Conservation (phyloP, 2,329 filamentous ascomycete genomes). For the Tolypocladium tropicale region DNA sequence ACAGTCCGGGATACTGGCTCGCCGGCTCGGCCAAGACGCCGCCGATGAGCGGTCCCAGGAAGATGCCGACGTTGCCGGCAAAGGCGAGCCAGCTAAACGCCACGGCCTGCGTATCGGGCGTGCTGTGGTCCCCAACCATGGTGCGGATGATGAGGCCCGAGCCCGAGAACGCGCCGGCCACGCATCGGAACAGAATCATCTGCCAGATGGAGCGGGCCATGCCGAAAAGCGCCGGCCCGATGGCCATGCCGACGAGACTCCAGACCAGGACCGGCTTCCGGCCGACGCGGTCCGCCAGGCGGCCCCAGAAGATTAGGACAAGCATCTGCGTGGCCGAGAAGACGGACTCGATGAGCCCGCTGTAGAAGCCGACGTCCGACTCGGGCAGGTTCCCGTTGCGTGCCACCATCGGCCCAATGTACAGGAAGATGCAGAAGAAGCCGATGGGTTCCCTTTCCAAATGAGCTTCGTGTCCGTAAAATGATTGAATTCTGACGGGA, state of each 20-base stretch:
- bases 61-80: slow-evolving; percentile 62
- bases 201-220: slow-evolving; percentile 56
- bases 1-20: slow-evolving; percentile 46
- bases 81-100: slow-evolving; percentile 74
- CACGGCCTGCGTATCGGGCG: slow-evolving; percentile 56
- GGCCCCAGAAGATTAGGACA: slow-evolving; percentile 69
- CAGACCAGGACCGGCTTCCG: slow-evolving; percentile 62
- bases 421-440: slow-evolving; percentile 78
- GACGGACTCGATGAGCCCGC: slow-evolving; percentile 61
- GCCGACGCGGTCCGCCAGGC: slow-evolving; percentile 50
- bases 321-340: slow-evolving; percentile 68
- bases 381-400: slow-evolving; percentile 50
- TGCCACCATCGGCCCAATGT: slow-evolving; percentile 68
- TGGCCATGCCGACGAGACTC: slow-evolving; percentile 53
- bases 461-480: not conserved
- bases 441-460: slow-evolving; percentile 52
- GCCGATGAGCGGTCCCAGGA: slow-evolving; percentile 60
- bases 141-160: slow-evolving; percentile 65
- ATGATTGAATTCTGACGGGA: not conserved
- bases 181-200: slow-evolving; percentile 63
- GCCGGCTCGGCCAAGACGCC: slow-evolving; percentile 60
- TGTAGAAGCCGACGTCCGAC: slow-evolving; percentile 70
- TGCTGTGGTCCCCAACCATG: slow-evolving; percentile 68
- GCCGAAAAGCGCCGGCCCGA: slow-evolving; percentile 57
- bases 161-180: slow-evolving; percentile 65